phyloP scores from a whole-genome alignment of 495 filamentous ascomycete species.

The Hyaloscypha finlandica region DNA sequence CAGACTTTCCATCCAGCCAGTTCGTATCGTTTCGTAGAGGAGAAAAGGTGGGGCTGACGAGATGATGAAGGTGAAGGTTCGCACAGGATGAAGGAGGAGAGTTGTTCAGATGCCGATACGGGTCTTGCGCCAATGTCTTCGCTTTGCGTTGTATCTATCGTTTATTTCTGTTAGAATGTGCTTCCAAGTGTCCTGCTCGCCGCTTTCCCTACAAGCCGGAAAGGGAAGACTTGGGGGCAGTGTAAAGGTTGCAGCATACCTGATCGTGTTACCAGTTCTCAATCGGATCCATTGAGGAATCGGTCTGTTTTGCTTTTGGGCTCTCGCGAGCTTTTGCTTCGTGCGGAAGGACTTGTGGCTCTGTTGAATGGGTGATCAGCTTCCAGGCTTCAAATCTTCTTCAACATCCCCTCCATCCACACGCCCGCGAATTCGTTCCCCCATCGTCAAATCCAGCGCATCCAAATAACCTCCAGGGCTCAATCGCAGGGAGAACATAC shows the following conservation, averaged over 20 bases:
- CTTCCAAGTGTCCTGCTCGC: not conserved
- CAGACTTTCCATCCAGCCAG: slow-evolving; percentile 17
- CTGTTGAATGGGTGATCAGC: slow-evolving; percentile 51
- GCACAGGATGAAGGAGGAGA: slow-evolving; percentile 15
- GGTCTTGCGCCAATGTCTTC: slow-evolving; percentile 99
- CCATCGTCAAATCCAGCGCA: not conserved
- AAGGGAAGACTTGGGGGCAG: not conserved
- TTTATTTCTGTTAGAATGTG: slow-evolving; percentile 19
- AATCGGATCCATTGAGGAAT: slow-evolving; percentile 99
- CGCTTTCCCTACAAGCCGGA: too few species aligned
- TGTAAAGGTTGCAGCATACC: slow-evolving; percentile 21
- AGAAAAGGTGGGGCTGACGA: slow-evolving; percentile 14
- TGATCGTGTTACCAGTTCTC: slow-evolving; percentile 87
- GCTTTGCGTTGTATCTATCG: slow-evolving; percentile 97
- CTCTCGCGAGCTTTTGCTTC: slow-evolving; percentile 99
- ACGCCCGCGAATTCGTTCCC: not conserved
- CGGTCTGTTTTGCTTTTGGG: slow-evolving; percentile 98
- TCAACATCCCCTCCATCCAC: slow-evolving; percentile 3
- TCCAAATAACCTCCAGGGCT: slow-evolving; percentile 4
- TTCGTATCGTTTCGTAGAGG: slow-evolving; percentile 7
- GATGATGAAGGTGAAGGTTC: slow-evolving; percentile 19
- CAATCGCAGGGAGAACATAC: slow-evolving; percentile 52
- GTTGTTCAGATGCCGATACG: slow-evolving; percentile 86
- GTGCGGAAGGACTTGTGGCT: slow-evolving; percentile 99
- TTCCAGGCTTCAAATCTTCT: slow-evolving; percentile 16